Evolutionary conservation across 169 alveolate genomes (phyloP).

Genomic region (Eimeria nieschulzi): DNA sequence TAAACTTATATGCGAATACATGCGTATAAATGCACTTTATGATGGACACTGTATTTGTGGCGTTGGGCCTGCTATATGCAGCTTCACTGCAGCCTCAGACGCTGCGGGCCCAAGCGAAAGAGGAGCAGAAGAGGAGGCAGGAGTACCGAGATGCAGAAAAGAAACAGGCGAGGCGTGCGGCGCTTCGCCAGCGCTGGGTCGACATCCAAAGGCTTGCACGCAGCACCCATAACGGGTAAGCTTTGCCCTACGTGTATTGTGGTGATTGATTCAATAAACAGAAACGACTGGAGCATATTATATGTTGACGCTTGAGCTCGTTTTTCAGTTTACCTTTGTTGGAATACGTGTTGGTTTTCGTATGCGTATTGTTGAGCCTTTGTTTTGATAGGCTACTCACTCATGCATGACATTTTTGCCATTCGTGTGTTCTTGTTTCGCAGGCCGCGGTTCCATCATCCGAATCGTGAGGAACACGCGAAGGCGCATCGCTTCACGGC

Average conservation of each 20-base stretch:
- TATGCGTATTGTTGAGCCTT: not conserved
- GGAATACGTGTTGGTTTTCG: not conserved
- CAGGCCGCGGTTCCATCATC: conserved; percentile 74
- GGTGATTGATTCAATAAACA: not conserved
- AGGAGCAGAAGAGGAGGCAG: conserved; percentile 15
- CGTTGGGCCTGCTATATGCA: not conserved
- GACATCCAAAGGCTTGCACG: conserved; percentile 51
- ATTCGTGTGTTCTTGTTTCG: not conserved
- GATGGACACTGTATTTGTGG: not conserved
- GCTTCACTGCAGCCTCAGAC: conserved; percentile 3
- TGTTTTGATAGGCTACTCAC: not conserved
- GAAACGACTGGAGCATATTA: not conserved
- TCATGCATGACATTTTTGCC: too few species aligned
- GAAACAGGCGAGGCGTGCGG: conserved; percentile 39
- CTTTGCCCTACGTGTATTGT: not conserved
- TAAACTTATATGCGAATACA: too few species aligned
- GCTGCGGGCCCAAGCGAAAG: conserved; percentile 29
- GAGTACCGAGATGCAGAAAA: conserved; percentile 46
- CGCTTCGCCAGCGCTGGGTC: conserved; percentile 30
- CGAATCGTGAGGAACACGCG: conserved; percentile 43
- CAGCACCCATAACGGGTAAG: conserved; percentile 48
- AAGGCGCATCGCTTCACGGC: conserved; percentile 53
- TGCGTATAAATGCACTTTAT: too few species aligned
- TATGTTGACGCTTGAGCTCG: not conserved
- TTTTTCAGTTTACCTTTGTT: not conserved